A percentile compares a stretch with the other conserved stretches of the same genome.
These are phyloP conservation scores for Geosiphon pyriformis DNA, from an alignment of 192 early-diverging fungal genomes.

Conservation along the genomic window DNA sequence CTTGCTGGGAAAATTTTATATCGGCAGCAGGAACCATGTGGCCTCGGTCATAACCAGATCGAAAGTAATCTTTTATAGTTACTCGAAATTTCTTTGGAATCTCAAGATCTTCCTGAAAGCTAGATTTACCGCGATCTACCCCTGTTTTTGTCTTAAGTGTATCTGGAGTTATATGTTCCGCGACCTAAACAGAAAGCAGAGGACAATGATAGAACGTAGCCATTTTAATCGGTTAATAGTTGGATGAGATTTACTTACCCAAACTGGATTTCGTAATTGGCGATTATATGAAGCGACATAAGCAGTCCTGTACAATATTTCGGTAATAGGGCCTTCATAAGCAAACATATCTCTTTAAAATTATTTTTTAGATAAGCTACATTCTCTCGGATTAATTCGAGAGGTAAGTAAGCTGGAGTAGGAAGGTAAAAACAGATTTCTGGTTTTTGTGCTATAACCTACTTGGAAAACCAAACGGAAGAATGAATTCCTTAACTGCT, in stretches of 20 bases:
- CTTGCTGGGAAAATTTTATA: slow-evolving; percentile 59
- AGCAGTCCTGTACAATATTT: slow-evolving; percentile 58
- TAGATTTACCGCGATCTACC: slow-evolving; percentile 60
- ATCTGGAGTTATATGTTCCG: slow-evolving; percentile 61
- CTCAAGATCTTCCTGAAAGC: slow-evolving; percentile 70
- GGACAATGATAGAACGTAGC: background rate
- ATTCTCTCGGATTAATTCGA: no score
- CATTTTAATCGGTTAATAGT: background rate
- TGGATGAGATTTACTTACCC: slow-evolving; percentile 36
- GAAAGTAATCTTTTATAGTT: slow-evolving; percentile 70
- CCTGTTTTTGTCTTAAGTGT: slow-evolving; percentile 52
- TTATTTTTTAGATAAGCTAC: background rate
- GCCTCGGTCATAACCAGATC: slow-evolving; percentile 83
- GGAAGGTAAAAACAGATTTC: background rate
- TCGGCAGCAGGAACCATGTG: slow-evolving; percentile 93
- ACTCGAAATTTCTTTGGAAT: slow-evolving; percentile 77
- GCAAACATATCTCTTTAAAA: background rate
- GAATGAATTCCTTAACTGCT: background rate
- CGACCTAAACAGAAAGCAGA: slow-evolving; percentile 32
- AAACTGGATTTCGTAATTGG: slow-evolving; percentile 66
- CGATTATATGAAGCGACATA: slow-evolving; percentile 79
- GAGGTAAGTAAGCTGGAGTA: no score
- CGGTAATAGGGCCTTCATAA: slow-evolving; percentile 66
- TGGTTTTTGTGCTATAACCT: background rate
- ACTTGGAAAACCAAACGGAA: background rate